A percentile compares a stretch with the other conserved stretches of the same genome.
Conservation (phyloP, 2,329 filamentous ascomycete species). For the Beauveria sp. region DNA sequence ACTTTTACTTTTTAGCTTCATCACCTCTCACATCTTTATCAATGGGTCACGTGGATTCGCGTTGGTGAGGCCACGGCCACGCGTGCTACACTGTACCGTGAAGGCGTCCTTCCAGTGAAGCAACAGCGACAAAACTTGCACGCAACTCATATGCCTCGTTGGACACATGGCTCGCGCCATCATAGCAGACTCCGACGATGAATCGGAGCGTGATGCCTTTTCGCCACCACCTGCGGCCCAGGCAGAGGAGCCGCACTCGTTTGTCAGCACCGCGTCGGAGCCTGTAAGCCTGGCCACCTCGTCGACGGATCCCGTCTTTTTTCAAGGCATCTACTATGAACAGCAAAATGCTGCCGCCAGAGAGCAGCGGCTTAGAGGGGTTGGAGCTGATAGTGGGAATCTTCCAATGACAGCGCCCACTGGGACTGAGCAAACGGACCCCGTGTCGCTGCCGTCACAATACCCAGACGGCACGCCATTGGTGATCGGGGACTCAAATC, state of each 20-base stretch:
- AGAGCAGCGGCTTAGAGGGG: background rate
- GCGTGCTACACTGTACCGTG: background rate
- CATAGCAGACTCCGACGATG: conserved; percentile 35
- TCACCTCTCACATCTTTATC: background rate
- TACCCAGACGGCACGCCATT: conserved; percentile 14
- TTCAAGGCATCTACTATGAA: conserved; percentile 39
- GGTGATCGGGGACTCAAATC: background rate
- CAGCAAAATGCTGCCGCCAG: conserved; percentile 33
- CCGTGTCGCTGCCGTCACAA: conserved; percentile 1
- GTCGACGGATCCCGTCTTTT: conserved; percentile 42
- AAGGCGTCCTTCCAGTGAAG: background rate
- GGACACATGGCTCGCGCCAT: conserved; percentile 18
- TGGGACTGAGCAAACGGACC: conserved; percentile 7
- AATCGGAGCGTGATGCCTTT: conserved; percentile 20
- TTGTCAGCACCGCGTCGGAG: background rate
- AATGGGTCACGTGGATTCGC: background rate
- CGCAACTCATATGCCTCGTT: background rate
- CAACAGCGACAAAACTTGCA: background rate
- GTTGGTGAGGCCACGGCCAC: background rate
- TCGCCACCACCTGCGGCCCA: conserved; percentile 14
- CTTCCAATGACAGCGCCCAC: background rate
- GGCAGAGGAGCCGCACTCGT: background rate
- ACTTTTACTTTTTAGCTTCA: no score
- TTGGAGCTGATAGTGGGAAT: background rate
- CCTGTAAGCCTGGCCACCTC: conserved; percentile 21